These are phyloP conservation scores for Thalassiosira hispida DNA, from an alignment of 352 stramenopile species.

Conservation along the genomic window DNA sequence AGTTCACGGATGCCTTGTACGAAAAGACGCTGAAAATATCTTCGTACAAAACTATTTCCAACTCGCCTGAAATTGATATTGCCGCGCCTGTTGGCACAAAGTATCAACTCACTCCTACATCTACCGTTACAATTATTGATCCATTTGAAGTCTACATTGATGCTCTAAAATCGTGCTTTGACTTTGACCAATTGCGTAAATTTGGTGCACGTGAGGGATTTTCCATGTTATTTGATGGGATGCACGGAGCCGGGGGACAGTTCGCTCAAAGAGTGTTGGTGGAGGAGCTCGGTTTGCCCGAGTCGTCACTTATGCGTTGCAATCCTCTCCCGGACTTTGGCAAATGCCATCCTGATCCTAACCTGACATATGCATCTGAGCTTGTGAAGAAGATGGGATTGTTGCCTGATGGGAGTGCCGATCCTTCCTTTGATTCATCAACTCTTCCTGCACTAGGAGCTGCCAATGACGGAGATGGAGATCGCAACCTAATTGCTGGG, in stretches of 20 bases:
- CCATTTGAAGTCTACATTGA: slow-evolving; percentile 94
- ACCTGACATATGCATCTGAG: slow-evolving; percentile 97
- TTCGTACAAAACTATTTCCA: slow-evolving; percentile 79
- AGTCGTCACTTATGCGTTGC: slow-evolving; percentile 79
- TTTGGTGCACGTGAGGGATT: slow-evolving; percentile 92
- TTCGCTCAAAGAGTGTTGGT: slow-evolving; percentile 95
- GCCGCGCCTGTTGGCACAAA: slow-evolving; percentile 69
- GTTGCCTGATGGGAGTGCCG: slow-evolving; percentile 83
- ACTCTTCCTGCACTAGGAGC: slow-evolving; percentile 90
- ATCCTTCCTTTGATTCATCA: slow-evolving; percentile 69
- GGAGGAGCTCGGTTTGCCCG: slow-evolving; percentile 91
- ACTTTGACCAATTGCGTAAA: slow-evolving; percentile 93
- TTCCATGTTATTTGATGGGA: slow-evolving; percentile 95
- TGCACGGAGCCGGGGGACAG: slow-evolving; percentile 96
- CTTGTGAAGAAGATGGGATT: slow-evolving; percentile 93
- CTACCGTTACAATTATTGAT: slow-evolving; percentile 98
- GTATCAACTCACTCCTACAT: slow-evolving; percentile 80
- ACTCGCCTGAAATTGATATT: slow-evolving; percentile 81
- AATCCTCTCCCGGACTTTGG: slow-evolving; percentile 92
- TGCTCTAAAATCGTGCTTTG: slow-evolving; percentile 96
- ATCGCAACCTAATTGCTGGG: slow-evolving; percentile 99
- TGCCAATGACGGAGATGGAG: slow-evolving; percentile 97
- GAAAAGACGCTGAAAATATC: slow-evolving; percentile 87
- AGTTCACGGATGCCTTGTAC: slow-evolving; percentile 94
- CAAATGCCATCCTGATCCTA: slow-evolving; percentile 97